Conservation (phyloP, 208 protist genomes). For the Trichomonas vaginalis region DNA sequence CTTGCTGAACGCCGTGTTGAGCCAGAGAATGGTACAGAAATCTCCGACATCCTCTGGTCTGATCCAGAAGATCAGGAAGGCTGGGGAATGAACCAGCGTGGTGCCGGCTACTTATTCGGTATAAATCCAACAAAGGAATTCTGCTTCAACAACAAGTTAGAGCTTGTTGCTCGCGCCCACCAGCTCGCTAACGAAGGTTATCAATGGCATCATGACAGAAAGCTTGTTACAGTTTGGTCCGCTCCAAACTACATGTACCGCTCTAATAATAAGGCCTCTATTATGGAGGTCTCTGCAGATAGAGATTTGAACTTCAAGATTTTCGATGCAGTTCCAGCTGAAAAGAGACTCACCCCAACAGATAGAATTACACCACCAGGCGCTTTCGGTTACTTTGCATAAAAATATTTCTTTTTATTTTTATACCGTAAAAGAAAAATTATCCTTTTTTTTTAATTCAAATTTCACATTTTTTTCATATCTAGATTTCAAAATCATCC, state of each 20-base stretch:
- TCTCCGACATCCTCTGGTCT: background rate
- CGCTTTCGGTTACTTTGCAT: background rate
- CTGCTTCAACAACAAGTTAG: slow-evolving; percentile 49
- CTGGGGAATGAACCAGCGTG: slow-evolving; percentile 84
- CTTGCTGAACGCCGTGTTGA: background rate
- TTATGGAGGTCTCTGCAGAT: slow-evolving; percentile 39
- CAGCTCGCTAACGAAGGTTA: slow-evolving; percentile 40
- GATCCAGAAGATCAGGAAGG: slow-evolving; percentile 47
- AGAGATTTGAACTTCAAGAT: slow-evolving; percentile 35
- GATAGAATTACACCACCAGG: background rate
- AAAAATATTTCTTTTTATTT: background rate
- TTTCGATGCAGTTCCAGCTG: background rate
- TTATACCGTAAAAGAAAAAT: background rate
- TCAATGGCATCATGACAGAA: slow-evolving; percentile 26
- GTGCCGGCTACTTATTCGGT: slow-evolving; percentile 97
- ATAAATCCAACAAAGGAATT: slow-evolving; percentile 74
- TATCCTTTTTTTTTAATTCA: background rate
- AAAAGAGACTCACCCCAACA: background rate
- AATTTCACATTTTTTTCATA: too few relatives aligned
- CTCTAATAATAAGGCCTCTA: slow-evolving; percentile 35
- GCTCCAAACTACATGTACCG: slow-evolving; percentile 41
- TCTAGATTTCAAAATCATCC: too few relatives aligned
- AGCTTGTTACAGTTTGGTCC: slow-evolving; percentile 38
- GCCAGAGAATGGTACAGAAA: background rate
- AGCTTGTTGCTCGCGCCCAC: slow-evolving; percentile 38